Percentiles rank a stretch among this genome's conserved stretches.
Conservation (phyloP, 2,329 filamentous ascomycete genomes). For the Xylariaceae sp. region DNA sequence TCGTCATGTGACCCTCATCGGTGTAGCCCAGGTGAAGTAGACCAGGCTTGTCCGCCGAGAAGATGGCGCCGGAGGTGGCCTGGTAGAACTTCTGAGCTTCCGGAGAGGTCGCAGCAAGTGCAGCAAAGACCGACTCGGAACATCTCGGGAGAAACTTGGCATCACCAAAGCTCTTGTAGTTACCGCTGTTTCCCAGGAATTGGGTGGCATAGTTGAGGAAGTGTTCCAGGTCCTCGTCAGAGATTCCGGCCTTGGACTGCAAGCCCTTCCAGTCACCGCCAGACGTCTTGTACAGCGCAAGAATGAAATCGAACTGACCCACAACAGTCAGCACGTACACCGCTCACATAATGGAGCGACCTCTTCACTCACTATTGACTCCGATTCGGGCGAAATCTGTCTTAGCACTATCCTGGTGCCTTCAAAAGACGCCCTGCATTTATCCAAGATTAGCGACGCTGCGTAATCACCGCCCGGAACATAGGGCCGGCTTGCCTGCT, state of each 20-base stretch:
- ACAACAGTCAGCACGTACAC: constrained; percentile 10
- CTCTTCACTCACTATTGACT: constrained; percentile 49
- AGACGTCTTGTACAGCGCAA: constrained; percentile 61
- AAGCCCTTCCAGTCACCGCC: constrained; percentile 67
- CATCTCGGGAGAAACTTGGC: constrained; percentile 76
- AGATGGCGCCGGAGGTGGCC: constrained; percentile 66
- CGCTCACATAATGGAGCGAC: constrained; percentile 1
- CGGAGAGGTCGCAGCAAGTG: constrained; percentile 56
- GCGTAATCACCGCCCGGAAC: constrained; percentile 14
- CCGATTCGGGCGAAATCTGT: constrained; percentile 76
- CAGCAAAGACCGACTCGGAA: constrained; percentile 56
- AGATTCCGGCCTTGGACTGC: constrained; percentile 58
- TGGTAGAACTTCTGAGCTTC: constrained; percentile 61
- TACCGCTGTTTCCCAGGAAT: constrained; percentile 75
- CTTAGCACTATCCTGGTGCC: constrained; percentile 74
- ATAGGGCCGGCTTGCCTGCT: constrained; percentile 52
- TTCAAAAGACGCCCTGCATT: constrained; percentile 63
- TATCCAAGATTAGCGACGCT: constrained; percentile 8
- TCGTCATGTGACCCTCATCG: constrained; percentile 70
- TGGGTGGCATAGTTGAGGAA: constrained; percentile 75
- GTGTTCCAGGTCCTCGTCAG: constrained; percentile 56
- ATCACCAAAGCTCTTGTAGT: constrained; percentile 85
- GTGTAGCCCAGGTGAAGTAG: constrained; percentile 73
- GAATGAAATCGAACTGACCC: constrained; percentile 65
- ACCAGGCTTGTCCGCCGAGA: constrained; percentile 57